Conservation (phyloP, 129 eudicot genomes). For the Centella asiatica region DNA sequence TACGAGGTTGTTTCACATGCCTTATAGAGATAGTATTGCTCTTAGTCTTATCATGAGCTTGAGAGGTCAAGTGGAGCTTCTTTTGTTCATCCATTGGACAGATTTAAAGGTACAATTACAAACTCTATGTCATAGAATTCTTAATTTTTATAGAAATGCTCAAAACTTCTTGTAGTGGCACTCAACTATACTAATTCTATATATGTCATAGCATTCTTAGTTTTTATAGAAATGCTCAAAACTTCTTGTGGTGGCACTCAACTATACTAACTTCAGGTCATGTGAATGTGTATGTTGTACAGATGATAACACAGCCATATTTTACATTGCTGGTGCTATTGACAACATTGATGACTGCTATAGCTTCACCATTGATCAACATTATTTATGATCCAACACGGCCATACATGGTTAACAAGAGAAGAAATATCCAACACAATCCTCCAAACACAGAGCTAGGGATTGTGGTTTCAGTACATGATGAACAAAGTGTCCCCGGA, state of each 20-base stretch:
- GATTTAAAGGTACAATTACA: constrained; percentile 45
- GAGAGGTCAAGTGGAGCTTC: constrained; percentile 76
- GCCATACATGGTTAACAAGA: constrained; percentile 81
- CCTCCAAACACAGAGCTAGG: constrained; percentile 49
- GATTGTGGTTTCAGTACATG: constrained; percentile 46
- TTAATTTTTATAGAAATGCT: no score
- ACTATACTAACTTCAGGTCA: neutral
- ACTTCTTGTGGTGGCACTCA: no score
- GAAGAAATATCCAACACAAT: constrained; percentile 71
- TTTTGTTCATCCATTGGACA: constrained; percentile 76
- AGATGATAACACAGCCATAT: constrained; percentile 53
- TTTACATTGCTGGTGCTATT: constrained; percentile 58
- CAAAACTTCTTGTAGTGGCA: no score
- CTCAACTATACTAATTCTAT: no score
- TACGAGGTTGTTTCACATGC: constrained; percentile 43
- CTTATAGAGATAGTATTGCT: constrained; percentile 52
- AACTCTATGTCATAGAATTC: no score
- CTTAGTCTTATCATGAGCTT: constrained; percentile 67
- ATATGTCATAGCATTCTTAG: no score
- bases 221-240: no score
- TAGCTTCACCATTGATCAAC: constrained; percentile 58
- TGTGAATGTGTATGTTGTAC: constrained; percentile 9
- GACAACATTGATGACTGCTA: constrained; percentile 36
- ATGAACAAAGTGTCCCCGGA: constrained; percentile 46
- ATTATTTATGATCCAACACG: constrained; percentile 64